Conservation (phyloP, 169 alveolate genomes). For the Plasmodium malariae region DNA sequence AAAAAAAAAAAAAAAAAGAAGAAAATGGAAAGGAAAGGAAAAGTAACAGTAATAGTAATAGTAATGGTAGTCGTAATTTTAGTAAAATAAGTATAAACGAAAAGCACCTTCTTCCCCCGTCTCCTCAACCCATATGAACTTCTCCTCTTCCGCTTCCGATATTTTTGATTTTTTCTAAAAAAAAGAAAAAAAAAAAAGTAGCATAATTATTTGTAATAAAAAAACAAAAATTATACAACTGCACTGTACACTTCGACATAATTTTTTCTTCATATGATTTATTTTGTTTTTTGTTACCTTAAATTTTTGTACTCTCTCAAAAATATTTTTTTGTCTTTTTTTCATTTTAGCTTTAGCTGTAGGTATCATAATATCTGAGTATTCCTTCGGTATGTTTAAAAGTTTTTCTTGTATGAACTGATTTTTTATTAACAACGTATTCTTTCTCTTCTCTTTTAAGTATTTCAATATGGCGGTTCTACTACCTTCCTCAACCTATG, state of each 20-base stretch:
- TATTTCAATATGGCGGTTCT: slow-evolving; percentile 16
- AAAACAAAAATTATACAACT: background rate
- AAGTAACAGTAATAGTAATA: too few species aligned
- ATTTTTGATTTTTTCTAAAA: slow-evolving; percentile 33
- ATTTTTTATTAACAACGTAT: slow-evolving; percentile 31
- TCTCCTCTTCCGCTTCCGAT: slow-evolving; percentile 45
- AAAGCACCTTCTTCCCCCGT: slow-evolving; percentile 33
- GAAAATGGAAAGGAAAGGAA: too few species aligned
- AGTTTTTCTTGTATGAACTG: slow-evolving; percentile 48
- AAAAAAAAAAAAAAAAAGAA: too few species aligned
- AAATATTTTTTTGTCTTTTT: slow-evolving; percentile 39
- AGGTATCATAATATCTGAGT: slow-evolving; percentile 39
- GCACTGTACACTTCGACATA: too few species aligned
- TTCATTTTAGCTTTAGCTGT: slow-evolving; percentile 73
- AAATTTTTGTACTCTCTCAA: slow-evolving; percentile 43
- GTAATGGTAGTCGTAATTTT: too few species aligned
- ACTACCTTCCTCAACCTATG: slow-evolving; percentile 60
- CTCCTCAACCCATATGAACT: slow-evolving; percentile 74
- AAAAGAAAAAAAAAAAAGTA: slow-evolving; percentile 2
- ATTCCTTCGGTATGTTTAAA: slow-evolving; percentile 62
- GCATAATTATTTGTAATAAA: background rate
- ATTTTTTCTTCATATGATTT: too few species aligned
- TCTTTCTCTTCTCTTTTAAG: slow-evolving; percentile 35
- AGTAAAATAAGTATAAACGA: background rate
- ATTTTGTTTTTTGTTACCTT: slow-evolving; percentile 11